phyloP scores from a whole-genome alignment of 2,329 filamentous ascomycete genomes.

The Colletotrichum sublineola region DNA sequence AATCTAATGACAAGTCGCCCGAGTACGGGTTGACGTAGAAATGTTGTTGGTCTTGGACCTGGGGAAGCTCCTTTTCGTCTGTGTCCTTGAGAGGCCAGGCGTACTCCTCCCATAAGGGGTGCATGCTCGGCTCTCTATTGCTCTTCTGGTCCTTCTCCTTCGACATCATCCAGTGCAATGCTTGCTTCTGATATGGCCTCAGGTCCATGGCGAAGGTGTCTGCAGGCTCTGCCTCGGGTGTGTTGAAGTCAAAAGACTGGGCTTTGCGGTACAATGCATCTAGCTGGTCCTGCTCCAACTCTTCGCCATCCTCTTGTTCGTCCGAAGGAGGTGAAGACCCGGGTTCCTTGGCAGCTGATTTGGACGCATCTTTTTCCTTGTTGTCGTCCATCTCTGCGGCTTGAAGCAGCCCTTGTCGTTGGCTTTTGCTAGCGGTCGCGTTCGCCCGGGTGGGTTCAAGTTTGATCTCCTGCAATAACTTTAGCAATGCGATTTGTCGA shows the following conservation, averaged over 20 bases:
- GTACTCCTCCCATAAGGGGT: constrained; percentile 98
- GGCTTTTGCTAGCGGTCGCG: constrained; percentile 79
- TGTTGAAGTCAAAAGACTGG: constrained; percentile 95
- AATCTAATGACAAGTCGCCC: constrained; percentile 90
- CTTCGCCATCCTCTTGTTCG: constrained; percentile 87
- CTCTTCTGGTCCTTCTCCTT: constrained; percentile 88
- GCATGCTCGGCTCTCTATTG: constrained; percentile 85
- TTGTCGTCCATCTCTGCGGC: constrained; percentile 92
- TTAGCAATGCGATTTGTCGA: constrained; percentile 88
- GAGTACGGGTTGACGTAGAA: constrained; percentile 99
- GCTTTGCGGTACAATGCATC: constrained; percentile 96
- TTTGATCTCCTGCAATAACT: constrained; percentile 89
- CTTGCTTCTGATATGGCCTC: constrained; percentile 94
- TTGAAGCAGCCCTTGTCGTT: constrained; percentile 84
- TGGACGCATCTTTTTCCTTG: constrained; percentile 69
- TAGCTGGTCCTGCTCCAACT: constrained; percentile 95
- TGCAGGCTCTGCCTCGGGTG: constrained; percentile 86
- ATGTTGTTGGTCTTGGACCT: constrained; percentile 73
- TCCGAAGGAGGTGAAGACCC: constrained; percentile 70
- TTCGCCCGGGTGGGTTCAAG: constrained; percentile 82
- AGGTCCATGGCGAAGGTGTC: constrained; percentile 85
- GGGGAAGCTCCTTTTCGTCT: constrained; percentile 81
- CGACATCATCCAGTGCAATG: constrained; percentile 93
- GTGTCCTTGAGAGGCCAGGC: constrained; percentile 88
- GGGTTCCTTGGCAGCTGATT: constrained; percentile 49